Conservation (phyloP, 2,329 filamentous ascomycete genomes). For the Pseudocercospora eumusae region DNA sequence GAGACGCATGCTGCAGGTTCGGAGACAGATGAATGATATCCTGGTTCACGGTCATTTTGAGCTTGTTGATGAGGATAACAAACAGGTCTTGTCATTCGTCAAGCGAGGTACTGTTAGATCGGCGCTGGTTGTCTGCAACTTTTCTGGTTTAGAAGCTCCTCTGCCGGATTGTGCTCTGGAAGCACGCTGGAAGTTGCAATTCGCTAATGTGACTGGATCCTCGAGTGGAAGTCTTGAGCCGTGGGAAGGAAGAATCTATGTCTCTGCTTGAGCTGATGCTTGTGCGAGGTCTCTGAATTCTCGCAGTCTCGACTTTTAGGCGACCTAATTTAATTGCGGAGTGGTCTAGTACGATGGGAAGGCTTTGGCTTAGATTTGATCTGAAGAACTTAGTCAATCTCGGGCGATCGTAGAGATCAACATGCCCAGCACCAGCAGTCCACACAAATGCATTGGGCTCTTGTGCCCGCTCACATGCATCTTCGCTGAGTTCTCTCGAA, state of each 20-base stretch:
- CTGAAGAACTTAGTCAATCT: background rate
- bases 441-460: too few species aligned
- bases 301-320: background rate
- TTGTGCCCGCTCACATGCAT: background rate
- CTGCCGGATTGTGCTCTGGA: background rate
- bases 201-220: conserved; percentile 37
- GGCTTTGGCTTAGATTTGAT: background rate
- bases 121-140: conserved; percentile 4
- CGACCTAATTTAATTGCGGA: background rate
- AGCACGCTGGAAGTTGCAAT: background rate
- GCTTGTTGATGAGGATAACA: conserved; percentile 19
- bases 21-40: conserved; percentile 27
- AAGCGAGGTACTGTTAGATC: conserved; percentile 6
- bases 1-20: conserved; percentile 41
- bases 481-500: background rate
- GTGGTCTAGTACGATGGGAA: background rate
- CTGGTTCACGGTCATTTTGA: conserved; percentile 33
- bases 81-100: conserved; percentile 9
- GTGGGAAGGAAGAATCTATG: conserved; percentile 4
- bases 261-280: background rate
- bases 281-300: background rate
- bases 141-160: background rate
- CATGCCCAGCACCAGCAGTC: too few species aligned
- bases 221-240: conserved; percentile 18
- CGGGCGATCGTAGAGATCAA: background rate